phyloP scores from a whole-genome alignment of 768 basidiomycete species.

The Phanerodontia chrysosporium region DNA sequence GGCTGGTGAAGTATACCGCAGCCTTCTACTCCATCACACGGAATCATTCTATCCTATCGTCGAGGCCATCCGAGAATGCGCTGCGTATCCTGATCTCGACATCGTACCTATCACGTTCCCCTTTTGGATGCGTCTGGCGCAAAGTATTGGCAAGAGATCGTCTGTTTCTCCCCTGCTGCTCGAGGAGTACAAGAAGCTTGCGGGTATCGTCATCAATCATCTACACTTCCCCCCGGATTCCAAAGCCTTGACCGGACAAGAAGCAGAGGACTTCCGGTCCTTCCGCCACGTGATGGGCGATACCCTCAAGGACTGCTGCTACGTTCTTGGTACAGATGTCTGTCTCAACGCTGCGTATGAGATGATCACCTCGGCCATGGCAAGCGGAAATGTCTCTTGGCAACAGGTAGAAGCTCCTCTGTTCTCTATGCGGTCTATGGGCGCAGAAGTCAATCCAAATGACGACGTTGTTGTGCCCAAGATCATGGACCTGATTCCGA shows the following conservation, averaged over 20 bases:
- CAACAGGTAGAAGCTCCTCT: conserved; percentile 97
- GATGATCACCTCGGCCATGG: conserved; percentile 70
- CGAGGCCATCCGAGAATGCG: conserved; percentile 89
- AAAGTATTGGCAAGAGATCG: conserved; percentile 74
- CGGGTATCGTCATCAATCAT: conserved; percentile 83
- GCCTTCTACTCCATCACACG: conserved; percentile 82
- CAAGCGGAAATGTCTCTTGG: conserved; percentile 69
- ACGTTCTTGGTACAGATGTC: conserved; percentile 81
- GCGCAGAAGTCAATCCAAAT: conserved; percentile 80
- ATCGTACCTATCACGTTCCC: conserved; percentile 96
- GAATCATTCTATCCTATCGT: conserved; percentile 94
- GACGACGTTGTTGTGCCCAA: conserved; percentile 89
- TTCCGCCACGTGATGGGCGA: conserved; percentile 99
- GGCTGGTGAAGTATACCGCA: conserved; percentile 93
- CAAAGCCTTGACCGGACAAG: conserved; percentile 64
- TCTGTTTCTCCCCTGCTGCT: conserved; percentile 72
- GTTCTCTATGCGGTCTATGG: conserved; percentile 98
- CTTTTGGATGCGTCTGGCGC: conserved; percentile 98
- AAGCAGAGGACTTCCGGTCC: conserved; percentile 88
- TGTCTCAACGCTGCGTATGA: conserved; percentile 82
- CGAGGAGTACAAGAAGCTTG: conserved; percentile 79
- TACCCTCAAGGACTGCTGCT: conserved; percentile 97
- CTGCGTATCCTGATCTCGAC: conserved; percentile 90
- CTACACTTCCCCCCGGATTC: conserved; percentile 85
- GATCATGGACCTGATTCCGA: conserved; percentile 92